Percentiles rank a stretch among this genome's conserved stretches.
These are phyloP conservation scores for Gillenia trifoliata DNA, from an alignment of 306 rosid species.

Conservation along the genomic window DNA sequence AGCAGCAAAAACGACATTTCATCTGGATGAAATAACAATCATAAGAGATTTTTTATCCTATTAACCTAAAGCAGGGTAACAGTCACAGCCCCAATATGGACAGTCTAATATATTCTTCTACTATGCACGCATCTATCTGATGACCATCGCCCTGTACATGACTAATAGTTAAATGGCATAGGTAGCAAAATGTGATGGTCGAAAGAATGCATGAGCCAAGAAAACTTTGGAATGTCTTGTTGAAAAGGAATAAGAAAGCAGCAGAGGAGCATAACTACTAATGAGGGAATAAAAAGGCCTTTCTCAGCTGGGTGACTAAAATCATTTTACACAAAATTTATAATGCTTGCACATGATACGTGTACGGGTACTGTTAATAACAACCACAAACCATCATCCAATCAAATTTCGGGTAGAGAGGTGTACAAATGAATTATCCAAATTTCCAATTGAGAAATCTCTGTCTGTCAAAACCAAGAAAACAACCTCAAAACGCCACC, in stretches of 20 bases:
- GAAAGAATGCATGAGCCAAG: neutral
- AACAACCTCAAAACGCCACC: neutral
- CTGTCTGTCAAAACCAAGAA: neutral
- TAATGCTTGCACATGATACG: neutral
- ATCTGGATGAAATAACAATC: neutral
- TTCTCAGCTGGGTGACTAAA: neutral
- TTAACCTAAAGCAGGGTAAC: neutral
- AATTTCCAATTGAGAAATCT: neutral
- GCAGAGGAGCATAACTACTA: neutral
- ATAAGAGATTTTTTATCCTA: neutral
- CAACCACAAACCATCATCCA: neutral
- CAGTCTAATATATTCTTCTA: neutral
- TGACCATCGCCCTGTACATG: neutral
- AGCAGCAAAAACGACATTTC: constrained; percentile 1
- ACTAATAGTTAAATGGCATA: neutral
- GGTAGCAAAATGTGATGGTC: neutral
- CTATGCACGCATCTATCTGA: neutral
- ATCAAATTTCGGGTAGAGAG: neutral
- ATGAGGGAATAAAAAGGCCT: neutral
- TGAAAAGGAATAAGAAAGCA: neutral
- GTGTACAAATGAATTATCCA: neutral
- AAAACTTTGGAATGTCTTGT: neutral
- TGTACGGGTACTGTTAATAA: neutral
- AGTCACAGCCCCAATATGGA: neutral
- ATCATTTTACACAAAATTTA: neutral